Base-by-base conservation (phyloP, 192 early-diverging fungal species). In the Umbelopsis isabellina region DNA sequence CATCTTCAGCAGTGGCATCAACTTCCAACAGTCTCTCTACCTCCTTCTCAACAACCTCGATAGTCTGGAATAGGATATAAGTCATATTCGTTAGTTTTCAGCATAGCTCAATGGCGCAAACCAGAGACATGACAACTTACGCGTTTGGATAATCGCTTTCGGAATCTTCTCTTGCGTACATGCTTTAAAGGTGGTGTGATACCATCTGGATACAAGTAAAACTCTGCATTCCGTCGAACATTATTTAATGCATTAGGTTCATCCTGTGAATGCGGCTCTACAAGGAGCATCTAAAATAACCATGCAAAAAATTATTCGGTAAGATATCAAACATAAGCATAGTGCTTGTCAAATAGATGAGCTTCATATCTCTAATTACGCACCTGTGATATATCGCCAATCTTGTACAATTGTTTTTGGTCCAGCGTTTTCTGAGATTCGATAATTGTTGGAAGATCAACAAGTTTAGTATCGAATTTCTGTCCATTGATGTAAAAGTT, bases 391-490 rank as follows among this genome's bases (percentile, higher is more conserved):
- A 96, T 92, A 72, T 95, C 92, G 20, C 87, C 89, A 46, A 94
- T 85, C 68, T 96, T 96, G 75, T 91, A 94, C 41, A 93, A 84
- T 71, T 95, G 93, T 67, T 93, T 92, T 69, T 89, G 88, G 68
- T 96, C 92, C 11, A 93, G 77, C 0, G 92, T 94, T 73, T 95
- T 96, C 70, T 93, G 91, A 2, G 93, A 88, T 72, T 96, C 94
- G 35, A 93, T 87, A 66, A 96, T 92, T 18, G 88, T 91, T 12
- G 94, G 94, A 37, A 96, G 72, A 74, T 96, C 94, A 3, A 94
- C 90, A 10, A 96, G 84, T 37, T 82, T 89, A n/a, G 87, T 84
- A 15, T 81, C 70, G 48, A 89, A 91, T 20, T 79, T 78, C 12
- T 79, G 47, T 11, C 79, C 80, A n/a, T 84, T 80, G 46, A 89